Conservation (phyloP, 306 rosid species). For the Prunus campanulata region DNA sequence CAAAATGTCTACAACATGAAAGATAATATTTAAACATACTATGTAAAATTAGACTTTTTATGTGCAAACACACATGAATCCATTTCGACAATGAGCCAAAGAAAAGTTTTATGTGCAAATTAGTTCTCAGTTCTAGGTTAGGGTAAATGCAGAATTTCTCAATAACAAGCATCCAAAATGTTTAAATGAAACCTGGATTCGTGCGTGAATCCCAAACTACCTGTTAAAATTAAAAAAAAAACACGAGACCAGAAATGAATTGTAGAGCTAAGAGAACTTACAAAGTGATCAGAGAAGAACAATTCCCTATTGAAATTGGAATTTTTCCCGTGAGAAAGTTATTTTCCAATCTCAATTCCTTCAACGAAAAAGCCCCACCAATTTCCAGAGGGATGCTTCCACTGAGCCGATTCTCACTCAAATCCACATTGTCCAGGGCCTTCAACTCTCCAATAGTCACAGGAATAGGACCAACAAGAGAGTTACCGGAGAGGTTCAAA, state of each 20-base stretch:
- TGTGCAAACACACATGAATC: not conserved
- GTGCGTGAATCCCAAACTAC: not conserved
- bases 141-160: slow-evolving; percentile 3
- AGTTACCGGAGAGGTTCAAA: slow-evolving; percentile 68
- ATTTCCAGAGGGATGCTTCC: slow-evolving; percentile 79
- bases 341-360: slow-evolving; percentile 60
- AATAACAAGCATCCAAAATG: not conserved
- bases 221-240: not conserved
- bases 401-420: slow-evolving; percentile 65
- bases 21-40: not conserved
- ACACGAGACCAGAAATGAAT: slow-evolving; percentile 8
- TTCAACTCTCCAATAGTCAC: slow-evolving; percentile 59
- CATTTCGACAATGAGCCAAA: not conserved
- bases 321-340: slow-evolving; percentile 65
- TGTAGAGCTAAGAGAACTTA: slow-evolving; percentile 48
- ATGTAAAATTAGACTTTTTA: not conserved
- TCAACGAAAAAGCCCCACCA: slow-evolving; percentile 61
- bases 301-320: slow-evolving; percentile 70
- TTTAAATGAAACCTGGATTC: too few relatives aligned
- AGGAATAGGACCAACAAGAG: slow-evolving; percentile 72
- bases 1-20: not conserved
- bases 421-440: slow-evolving; percentile 56
- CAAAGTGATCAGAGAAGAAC: slow-evolving; percentile 69
- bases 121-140: not conserved
- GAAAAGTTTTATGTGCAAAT: not conserved